Evolutionary conservation across 352 stramenopile genomes (phyloP), one percentile per base, ranked within the genome.

Genomic region (Aphanomyces stellatus): DNA sequence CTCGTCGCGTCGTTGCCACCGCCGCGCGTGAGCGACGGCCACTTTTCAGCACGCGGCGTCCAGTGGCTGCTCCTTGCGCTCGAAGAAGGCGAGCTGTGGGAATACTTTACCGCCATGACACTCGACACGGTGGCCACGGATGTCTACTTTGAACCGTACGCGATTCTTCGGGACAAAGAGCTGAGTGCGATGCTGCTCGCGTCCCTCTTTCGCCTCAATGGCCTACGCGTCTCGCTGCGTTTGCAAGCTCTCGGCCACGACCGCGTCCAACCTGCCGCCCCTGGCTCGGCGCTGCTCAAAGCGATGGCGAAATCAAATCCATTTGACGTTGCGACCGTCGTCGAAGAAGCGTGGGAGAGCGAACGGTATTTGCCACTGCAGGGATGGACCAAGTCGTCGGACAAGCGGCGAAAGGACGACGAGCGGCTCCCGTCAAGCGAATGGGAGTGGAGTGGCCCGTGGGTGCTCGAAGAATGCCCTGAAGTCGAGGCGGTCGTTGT

Each of bases 331-430:
- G 22, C 49, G 2, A 34, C 10, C 1, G 43, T 65, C 40, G 27
- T 65, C 6, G 57, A 65, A 49, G 57, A 49, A 24, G 57, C 57
- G 19, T 65, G 57, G 31, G 57, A 65, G 22, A 55, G 30, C 43
- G 34, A 65, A n/a, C 57, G 57, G 30, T 65, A 65, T n/a, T 55
- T 65, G 40, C 57, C 57, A 10, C 43, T 65, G n/a, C 57, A 65
- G 27, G 57, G 57, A 24, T 65, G 57, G 57, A 22, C 24, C 13
- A 65, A 65, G 37, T 65, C 57, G 27, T 53, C 31, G 15, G 57
- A 65, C 43, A 65, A 65, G 57, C 57, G 57, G 4, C 59, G 56
- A 30, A 31, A 34, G 4, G 22, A 33, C 30, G 34, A 65, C 27
- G 43, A 25, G 6, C 49, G 49, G 7, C 43, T 65, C 4, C 57